These are phyloP conservation scores for Termitomyces sp. DNA, from an alignment of 768 basidiomycete species.

Conservation along the genomic window DNA sequence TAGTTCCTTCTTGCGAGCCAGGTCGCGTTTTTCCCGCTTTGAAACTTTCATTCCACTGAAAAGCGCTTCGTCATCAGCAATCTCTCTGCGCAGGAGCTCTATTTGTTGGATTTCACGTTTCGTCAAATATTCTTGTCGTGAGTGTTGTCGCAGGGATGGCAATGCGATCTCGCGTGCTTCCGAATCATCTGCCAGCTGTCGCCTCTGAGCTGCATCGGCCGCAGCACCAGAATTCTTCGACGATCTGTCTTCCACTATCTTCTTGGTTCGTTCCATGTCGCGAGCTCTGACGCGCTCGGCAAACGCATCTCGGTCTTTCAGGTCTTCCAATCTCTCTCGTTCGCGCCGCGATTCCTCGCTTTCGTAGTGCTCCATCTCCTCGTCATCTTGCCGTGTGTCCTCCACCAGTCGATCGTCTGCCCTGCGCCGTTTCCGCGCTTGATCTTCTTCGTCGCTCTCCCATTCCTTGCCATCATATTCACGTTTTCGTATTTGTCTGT, in stretches of 20 bases:
- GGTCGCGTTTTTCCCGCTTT: slow-evolving; percentile 71
- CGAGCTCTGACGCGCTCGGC: slow-evolving; percentile 80
- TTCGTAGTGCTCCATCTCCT: slow-evolving; percentile 45
- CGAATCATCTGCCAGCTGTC: slow-evolving; percentile 75
- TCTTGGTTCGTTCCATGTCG: slow-evolving; percentile 83
- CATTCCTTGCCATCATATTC: slow-evolving; percentile 80
- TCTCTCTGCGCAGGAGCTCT: slow-evolving; percentile 87
- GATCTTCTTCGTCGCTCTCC: slow-evolving; percentile 89
- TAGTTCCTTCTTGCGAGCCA: slow-evolving; percentile 89
- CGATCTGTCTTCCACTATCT: slow-evolving; percentile 87
- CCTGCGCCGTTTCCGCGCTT: slow-evolving; percentile 57
- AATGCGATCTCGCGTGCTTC: slow-evolving; percentile 48
- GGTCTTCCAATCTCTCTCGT: slow-evolving; percentile 69
- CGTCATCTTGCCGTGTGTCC: slow-evolving; percentile 30
- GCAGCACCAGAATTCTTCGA: slow-evolving; percentile 69
- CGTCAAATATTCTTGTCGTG: slow-evolving; percentile 92
- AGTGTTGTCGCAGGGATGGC: slow-evolving; percentile 77
- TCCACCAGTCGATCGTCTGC: slow-evolving; percentile 34
- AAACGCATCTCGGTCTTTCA: slow-evolving; percentile 88
- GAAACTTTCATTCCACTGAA: slow-evolving; percentile 90
- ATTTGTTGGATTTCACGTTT: slow-evolving; percentile 97
- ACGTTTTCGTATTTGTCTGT: slow-evolving; percentile 69
- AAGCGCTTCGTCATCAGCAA: slow-evolving; percentile 88
- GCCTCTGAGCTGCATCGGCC: slow-evolving; percentile 76
- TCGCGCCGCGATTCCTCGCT: slow-evolving; percentile 70